A percentile compares a stretch with the other conserved stretches of the same genome.
phyloP scores from a whole-genome alignment of 2,329 filamentous ascomycete species.

The Fusarium sp. region DNA sequence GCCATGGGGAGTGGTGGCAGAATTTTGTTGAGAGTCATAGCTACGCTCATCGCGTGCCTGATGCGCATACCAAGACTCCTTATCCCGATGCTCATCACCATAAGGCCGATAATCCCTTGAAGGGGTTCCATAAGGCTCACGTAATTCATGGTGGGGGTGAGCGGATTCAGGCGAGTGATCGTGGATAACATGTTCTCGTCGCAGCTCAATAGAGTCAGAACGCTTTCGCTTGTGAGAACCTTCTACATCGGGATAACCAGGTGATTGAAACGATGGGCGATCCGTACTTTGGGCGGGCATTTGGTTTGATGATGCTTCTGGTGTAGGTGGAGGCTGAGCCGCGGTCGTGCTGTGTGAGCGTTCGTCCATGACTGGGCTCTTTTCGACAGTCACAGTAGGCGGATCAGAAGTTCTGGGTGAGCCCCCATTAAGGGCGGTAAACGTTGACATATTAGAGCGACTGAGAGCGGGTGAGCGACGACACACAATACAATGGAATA shows the following conservation, averaged over 20 bases:
- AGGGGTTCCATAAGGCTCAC: constrained; percentile 60
- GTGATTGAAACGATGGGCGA: constrained; percentile 58
- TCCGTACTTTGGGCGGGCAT: constrained; percentile 61
- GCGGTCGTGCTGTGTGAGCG: constrained; percentile 48
- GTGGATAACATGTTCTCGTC: constrained; percentile 55
- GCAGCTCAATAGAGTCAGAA: constrained; percentile 72
- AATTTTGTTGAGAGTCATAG: constrained; percentile 64
- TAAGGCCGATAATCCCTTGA: constrained; percentile 63
- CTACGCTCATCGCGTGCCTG: constrained; percentile 64
- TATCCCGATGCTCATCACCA: constrained; percentile 63
- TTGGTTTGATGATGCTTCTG: constrained; percentile 51
- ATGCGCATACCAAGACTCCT: constrained; percentile 66
- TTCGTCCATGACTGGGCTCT: constrained; percentile 54
- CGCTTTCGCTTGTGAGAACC: constrained; percentile 77
- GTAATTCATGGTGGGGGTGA: constrained; percentile 55
- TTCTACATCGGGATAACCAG: constrained; percentile 63
- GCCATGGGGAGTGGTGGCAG: constrained; percentile 60
- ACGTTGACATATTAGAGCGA: constrained; percentile 62
- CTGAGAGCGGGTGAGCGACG: constrained; percentile 5
- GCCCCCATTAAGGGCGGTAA: constrained; percentile 66
- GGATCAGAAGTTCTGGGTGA: constrained; percentile 62
- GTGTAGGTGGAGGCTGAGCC: constrained; percentile 47
- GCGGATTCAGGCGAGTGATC: constrained; percentile 55
- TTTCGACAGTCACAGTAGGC: constrained; percentile 51
- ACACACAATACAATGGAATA: constrained; percentile 5